Conservation (phyloP, 495 filamentous ascomycete genomes). For the Ascobolus immersus region DNA sequence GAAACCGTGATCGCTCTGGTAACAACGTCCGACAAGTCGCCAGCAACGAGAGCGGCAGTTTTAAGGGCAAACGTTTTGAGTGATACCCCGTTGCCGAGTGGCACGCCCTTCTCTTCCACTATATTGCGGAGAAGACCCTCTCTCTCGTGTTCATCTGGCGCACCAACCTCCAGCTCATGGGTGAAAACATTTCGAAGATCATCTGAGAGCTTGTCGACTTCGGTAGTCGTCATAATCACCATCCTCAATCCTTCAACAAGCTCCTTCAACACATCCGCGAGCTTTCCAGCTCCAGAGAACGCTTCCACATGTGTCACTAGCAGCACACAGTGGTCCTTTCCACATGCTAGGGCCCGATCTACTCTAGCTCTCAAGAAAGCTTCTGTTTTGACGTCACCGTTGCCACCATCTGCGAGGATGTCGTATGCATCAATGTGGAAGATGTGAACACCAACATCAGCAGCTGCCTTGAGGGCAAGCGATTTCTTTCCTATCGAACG, state of each 20-base stretch:
- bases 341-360: constrained; percentile 71
- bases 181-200: constrained; percentile 75
- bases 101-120: constrained; percentile 44
- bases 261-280: constrained; percentile 42
- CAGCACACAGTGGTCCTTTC: constrained; percentile 54
- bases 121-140: constrained; percentile 63
- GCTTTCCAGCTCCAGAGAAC: constrained; percentile 41
- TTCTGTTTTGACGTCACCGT: constrained; percentile 78
- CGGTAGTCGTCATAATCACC: constrained; percentile 75
- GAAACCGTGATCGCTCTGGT: constrained; percentile 62
- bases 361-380: constrained; percentile 65
- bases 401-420: constrained; percentile 67
- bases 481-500: constrained; percentile 73
- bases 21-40: constrained; percentile 80
- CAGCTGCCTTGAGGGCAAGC: constrained; percentile 46
- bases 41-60: constrained; percentile 84
- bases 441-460: constrained; percentile 69
- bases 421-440: constrained; percentile 85
- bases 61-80: constrained; percentile 64
- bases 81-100: constrained; percentile 54
- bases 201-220: constrained; percentile 79
- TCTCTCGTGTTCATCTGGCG: constrained; percentile 77
- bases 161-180: constrained; percentile 80
- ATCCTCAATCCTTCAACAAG: constrained; percentile 47
- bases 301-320: constrained; percentile 74